A percentile compares a stretch with the other conserved stretches of the same genome.
phyloP scores from a whole-genome alignment of 1,284 basidiomycete genomes.

The Porogramme epimiltina region DNA sequence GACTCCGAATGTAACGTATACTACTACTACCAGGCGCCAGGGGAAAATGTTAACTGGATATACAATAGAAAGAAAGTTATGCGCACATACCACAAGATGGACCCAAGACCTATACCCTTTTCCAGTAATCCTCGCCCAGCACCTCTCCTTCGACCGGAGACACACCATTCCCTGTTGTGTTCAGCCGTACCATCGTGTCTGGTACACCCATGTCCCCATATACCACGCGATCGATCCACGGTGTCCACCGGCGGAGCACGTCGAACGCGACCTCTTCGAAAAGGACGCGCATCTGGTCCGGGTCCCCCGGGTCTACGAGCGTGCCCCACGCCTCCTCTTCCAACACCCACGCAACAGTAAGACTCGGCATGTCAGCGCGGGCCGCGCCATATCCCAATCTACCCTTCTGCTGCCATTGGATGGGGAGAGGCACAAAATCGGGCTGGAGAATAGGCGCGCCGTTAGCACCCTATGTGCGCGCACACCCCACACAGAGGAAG shows the following conservation, averaged over 20 bases:
- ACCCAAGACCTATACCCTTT: not conserved
- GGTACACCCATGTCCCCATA: constrained; percentile 8
- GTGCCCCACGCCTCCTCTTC: constrained; percentile 11
- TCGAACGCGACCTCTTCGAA: constrained; percentile 9
- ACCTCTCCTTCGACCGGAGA: not conserved
- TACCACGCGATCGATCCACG: constrained; percentile 5
- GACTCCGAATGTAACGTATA: too few species aligned
- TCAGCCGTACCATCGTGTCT: constrained; percentile 1
- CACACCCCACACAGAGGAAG: not conserved
- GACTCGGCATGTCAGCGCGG: constrained; percentile 7
- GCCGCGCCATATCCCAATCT: not conserved
- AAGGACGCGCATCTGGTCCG: constrained; percentile 5
- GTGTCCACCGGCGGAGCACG: constrained; percentile 6
- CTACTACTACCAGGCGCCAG: too few species aligned
- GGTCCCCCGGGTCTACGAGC: constrained; percentile 4
- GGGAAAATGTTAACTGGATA: too few species aligned
- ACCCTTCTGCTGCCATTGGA: constrained; percentile 11
- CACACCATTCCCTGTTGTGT: not conserved
- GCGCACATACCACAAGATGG: too few species aligned
- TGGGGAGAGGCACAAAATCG: constrained; percentile 7
- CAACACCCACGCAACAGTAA: constrained; percentile 9
- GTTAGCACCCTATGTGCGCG: not conserved
- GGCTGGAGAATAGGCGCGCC: not conserved
- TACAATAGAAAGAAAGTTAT: too few species aligned
- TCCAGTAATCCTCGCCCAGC: constrained; percentile 11